Percentiles rank a stretch among this genome's conserved stretches.
Conservation (phyloP, 78 protist genomes). For the Bigelowiella natans region DNA sequence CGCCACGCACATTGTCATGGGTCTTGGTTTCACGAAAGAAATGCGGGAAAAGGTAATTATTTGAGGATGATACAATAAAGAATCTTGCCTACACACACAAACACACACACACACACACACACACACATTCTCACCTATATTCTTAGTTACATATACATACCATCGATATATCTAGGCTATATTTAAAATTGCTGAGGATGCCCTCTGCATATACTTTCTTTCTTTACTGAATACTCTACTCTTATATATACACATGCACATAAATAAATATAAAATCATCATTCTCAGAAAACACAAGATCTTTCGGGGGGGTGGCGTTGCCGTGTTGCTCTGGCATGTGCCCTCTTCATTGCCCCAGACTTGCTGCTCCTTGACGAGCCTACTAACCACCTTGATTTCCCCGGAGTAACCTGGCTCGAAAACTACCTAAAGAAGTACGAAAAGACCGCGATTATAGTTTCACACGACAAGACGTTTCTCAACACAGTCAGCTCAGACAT, state of each 20-base stretch:
- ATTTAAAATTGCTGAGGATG: background rate
- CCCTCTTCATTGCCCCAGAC: constrained; percentile 49
- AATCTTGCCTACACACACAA: too few relatives aligned
- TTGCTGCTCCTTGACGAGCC: constrained; percentile 45
- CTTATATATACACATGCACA: background rate
- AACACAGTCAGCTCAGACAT: background rate
- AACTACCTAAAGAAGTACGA: background rate
- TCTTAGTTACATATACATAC: background rate
- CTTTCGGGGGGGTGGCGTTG: constrained; percentile 80
- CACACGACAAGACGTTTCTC: background rate
- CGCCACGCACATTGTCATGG: background rate
- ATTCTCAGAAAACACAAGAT: background rate
- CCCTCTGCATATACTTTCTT: too few relatives aligned
- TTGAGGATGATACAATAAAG: too few relatives aligned
- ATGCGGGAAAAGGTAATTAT: constrained; percentile 5
- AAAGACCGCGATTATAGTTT: background rate
- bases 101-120: background rate
- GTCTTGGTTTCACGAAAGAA: constrained; percentile 12
- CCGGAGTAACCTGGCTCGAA: constrained; percentile 33
- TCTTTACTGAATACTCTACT: background rate
- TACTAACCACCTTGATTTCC: constrained; percentile 18
- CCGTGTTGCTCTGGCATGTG: constrained; percentile 62
- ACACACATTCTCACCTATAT: background rate
- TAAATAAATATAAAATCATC: too few relatives aligned
- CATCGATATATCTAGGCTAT: background rate